Base-by-base conservation (phyloP, 192 early-diverging fungal genomes). In the Linnemannia hyalina region DNA sequence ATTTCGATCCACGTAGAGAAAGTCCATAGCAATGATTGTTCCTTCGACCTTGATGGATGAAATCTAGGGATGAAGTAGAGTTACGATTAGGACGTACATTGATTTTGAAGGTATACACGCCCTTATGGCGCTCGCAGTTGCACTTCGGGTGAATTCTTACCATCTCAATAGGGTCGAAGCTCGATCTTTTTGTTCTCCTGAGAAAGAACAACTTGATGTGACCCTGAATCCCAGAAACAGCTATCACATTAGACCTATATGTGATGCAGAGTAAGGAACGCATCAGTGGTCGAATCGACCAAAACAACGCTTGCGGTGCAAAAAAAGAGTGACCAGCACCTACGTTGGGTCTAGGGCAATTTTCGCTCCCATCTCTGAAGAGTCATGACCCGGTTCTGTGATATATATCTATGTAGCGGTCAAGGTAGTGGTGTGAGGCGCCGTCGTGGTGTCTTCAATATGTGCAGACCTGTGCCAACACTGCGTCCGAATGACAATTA, bases 341-440 rank as follows among this genome's bases (percentile, higher is more conserved):
- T 85, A 81, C 84, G 75, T 81, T 57, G 84, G 79, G 49, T 86
- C 84, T 13, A 86, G 60, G n/a, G 84, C 78, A 9, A 86, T 23
- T 16, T 42, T 81, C 9, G 84, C 71, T 29, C 84, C 84, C 29
- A 54, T 40, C 38, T 78, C 68, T n/a, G 44, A 42, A n/a, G 70
- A 63, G 38, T 81, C 79, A 15, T 74, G 63, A 47, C 84, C 84
- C 22, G 84, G 79, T 6, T 77, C 70, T 4, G 75, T 52, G 2
- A 86, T 86, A 26, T 73, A 70, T 54, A 81, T 52, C 84, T 86
- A 75, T 44, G 38, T 5, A 40, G 20, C 42, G 16, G 35, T 38
- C n/a, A 65, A 73, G 22, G 5, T 23, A 1, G n/a, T 3, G 42
- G 26, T n/a, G 42, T 49, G 15, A 73, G 44, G 0, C 11, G 23